These are phyloP conservation scores for Hypoxylon sp. DNA, from an alignment of 2,329 filamentous ascomycete genomes.

Conservation along the genomic window DNA sequence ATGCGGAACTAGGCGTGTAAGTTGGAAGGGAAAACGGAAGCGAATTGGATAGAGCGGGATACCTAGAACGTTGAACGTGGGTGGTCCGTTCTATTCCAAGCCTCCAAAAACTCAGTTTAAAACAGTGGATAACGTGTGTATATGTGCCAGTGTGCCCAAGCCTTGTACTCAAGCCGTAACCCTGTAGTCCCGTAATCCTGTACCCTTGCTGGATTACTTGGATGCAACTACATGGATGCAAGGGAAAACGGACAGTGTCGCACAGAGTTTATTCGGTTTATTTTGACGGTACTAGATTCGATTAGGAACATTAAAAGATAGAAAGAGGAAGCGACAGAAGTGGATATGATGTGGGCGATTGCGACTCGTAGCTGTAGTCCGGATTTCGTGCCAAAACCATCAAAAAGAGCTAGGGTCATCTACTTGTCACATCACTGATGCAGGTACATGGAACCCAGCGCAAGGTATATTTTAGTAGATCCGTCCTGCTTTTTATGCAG, in stretches of 20 bases:
- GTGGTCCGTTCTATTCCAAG: slow-evolving; percentile 21
- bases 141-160: too few species aligned
- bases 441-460: too few species aligned
- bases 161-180: too few species aligned
- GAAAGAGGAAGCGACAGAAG: slow-evolving; percentile 7
- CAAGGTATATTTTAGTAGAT: too few species aligned
- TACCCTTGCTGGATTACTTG: too few species aligned
- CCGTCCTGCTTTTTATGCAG: too few species aligned
- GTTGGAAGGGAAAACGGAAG: slow-evolving; percentile 20
- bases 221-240: too few species aligned
- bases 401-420: slow-evolving; percentile 28
- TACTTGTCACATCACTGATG: too few species aligned
- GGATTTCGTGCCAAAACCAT: slow-evolving; percentile 36
- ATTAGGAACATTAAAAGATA: slow-evolving; percentile 11
- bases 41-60: slow-evolving; percentile 32
- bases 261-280: too few species aligned
- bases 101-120: slow-evolving; percentile 13
- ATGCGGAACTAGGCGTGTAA: slow-evolving; percentile 17
- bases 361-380: slow-evolving; percentile 40
- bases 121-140: slow-evolving; percentile 12
- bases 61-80: slow-evolving; percentile 27
- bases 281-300: too few species aligned
- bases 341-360: slow-evolving; percentile 31
- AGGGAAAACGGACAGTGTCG: too few species aligned
- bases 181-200: too few species aligned